Conservation (phyloP, 148 eudicot species). For the Arbutus unedo region DNA sequence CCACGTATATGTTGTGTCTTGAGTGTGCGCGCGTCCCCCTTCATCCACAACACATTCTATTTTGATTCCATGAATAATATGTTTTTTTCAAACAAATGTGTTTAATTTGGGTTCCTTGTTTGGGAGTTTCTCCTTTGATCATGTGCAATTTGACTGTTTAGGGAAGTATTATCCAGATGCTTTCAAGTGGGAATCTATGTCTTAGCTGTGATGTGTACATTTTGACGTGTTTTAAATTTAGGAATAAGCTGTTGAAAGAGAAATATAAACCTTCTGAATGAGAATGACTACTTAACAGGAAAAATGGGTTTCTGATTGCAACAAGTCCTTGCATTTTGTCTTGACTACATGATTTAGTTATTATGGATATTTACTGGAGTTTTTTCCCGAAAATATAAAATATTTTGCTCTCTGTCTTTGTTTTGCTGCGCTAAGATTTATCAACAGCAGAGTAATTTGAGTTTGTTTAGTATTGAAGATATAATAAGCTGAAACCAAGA, state of each 20-base stretch:
- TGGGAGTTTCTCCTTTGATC: not conserved
- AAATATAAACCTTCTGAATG: not conserved
- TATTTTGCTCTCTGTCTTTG: not conserved
- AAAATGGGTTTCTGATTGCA: not conserved
- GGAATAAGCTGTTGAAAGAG: not conserved
- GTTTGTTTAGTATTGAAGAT: not conserved
- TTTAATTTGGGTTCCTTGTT: not conserved
- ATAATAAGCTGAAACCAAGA: not conserved
- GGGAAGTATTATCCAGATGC: not conserved
- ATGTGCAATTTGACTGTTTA: not conserved
- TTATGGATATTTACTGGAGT: not conserved
- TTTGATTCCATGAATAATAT: not conserved
- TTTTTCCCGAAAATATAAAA: not conserved
- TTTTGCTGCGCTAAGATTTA: not conserved
- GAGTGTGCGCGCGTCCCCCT: too few species aligned
- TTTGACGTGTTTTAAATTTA: not conserved
- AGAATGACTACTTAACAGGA: not conserved
- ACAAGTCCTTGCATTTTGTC: not conserved
- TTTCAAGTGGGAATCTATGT: not conserved
- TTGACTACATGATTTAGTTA: not conserved
- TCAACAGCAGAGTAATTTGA: not conserved
- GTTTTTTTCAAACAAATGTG: not conserved
- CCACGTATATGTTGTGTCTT: too few species aligned
- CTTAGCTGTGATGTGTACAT: not conserved
- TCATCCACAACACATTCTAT: too few species aligned